These are phyloP conservation scores for Phialemoniopsis sp. DNA, from an alignment of 2,329 filamentous ascomycete species.

Conservation along the genomic window DNA sequence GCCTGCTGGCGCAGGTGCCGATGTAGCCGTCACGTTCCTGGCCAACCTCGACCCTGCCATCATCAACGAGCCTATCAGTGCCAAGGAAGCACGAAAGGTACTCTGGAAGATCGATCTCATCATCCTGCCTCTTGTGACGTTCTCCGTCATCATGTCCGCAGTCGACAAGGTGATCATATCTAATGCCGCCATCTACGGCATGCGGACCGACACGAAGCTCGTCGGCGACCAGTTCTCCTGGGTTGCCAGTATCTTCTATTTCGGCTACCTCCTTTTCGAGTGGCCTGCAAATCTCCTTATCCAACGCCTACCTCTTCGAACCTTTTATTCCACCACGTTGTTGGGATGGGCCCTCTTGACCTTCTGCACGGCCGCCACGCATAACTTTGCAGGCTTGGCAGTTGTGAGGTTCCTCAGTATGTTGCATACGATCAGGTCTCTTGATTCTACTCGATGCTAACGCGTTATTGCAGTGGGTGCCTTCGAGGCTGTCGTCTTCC, in stretches of 20 bases:
- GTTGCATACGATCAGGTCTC: too few relatives aligned
- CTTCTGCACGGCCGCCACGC: too few relatives aligned
- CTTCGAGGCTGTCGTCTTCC: too few relatives aligned
- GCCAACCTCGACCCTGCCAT: slow-evolving; percentile 1
- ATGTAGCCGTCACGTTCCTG: slow-evolving; percentile 3
- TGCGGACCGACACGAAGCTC: slow-evolving; percentile 3
- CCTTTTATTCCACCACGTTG: too few relatives aligned
- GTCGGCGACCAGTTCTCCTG: slow-evolving; percentile 23
- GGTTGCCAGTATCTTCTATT: slow-evolving; percentile 49
- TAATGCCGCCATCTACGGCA: slow-evolving; percentile 7
- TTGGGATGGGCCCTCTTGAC: too few relatives aligned
- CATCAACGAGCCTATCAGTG: slow-evolving; percentile 2
- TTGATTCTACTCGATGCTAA: too few relatives aligned
- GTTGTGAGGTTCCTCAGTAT: too few relatives aligned
- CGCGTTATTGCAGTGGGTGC: too few relatives aligned
- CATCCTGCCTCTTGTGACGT: slow-evolving; percentile 3
- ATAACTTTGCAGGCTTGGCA: too few relatives aligned
- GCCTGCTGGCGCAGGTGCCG: too few relatives aligned
- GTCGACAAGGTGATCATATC: slow-evolving; percentile 6
- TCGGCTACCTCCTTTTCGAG: slow-evolving; percentile 35
- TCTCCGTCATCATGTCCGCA: slow-evolving; percentile 2
- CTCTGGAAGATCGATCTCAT: slow-evolving; percentile 5
- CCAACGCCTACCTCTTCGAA: too few relatives aligned
- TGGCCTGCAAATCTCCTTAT: too few relatives aligned
- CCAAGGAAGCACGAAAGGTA: slow-evolving; percentile 1